Evolutionary conservation across 768 basidiomycete species (phyloP).

Genomic region (Tylopilus sp.): DNA sequence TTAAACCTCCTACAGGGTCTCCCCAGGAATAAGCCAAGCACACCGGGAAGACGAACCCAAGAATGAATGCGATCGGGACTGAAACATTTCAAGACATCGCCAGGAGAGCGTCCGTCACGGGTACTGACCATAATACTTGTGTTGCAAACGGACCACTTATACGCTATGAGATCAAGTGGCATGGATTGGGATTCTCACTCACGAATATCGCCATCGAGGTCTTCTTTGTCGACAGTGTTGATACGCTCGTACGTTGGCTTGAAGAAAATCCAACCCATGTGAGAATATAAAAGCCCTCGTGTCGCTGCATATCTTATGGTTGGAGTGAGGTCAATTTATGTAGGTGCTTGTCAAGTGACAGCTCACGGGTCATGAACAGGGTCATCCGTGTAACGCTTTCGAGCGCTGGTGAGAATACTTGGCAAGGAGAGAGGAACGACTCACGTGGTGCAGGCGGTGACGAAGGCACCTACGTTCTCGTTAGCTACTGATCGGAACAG

Average conservation of each 20-base stretch:
- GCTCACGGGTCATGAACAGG: slow-evolving; percentile 12
- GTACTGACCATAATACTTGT: slow-evolving; percentile 10
- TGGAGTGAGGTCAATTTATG: neutral
- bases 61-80: slow-evolving; percentile 7
- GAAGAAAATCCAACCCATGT: slow-evolving; percentile 14
- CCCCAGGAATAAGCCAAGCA: slow-evolving; percentile 7
- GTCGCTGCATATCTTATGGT: slow-evolving; percentile 9
- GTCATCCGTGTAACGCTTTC: slow-evolving; percentile 10
- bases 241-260: slow-evolving; percentile 9
- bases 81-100: neutral
- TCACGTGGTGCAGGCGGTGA: slow-evolving; percentile 12
- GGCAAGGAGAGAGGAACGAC: neutral
- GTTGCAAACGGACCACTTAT: slow-evolving; percentile 10
- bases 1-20: slow-evolving; percentile 6
- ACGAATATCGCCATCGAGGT: slow-evolving; percentile 4
- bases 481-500: neutral
- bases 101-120: neutral
- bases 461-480: slow-evolving; percentile 6
- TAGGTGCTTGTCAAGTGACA: neutral
- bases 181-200: slow-evolving; percentile 1
- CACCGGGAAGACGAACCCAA: slow-evolving; percentile 4
- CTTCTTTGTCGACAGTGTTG: slow-evolving; percentile 4
- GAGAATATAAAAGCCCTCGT: slow-evolving; percentile 8
- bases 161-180: too few relatives aligned
- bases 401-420: neutral